Base-by-base conservation (phyloP, 176 grass and related monocot genomes). In the Coix lacrymajobi region DNA sequence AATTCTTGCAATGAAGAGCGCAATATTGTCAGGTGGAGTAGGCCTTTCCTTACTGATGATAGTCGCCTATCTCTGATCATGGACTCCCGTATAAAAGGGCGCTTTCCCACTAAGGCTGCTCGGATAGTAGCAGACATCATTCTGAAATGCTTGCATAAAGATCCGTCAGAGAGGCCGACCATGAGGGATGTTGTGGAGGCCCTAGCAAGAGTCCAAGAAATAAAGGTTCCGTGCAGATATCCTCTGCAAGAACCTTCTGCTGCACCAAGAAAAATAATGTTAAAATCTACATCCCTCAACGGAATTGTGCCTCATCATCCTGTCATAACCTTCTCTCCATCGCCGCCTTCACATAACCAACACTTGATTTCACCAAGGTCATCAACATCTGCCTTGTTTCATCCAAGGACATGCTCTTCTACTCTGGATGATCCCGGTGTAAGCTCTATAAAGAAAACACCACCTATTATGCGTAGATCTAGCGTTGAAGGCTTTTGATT, bases 21-120 rank as follows among this genome's bases (percentile, higher is more conserved):
- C 0, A 91, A 99, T 79, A 91, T 99, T 37, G 88, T 99, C 66
- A 99, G 92, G 79, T 99, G 91, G 93, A 93, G 87, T 28, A 90
- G 85, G 74, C 87, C 97, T 84, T 99, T 93, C 81, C 88, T 99
- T 58, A 86, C 91, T 1, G 97, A 99, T 71, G 93, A 99, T 63
- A 89, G 89, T 68, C 97, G 97, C 33, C 85, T 99, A 57, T 99
- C 97, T 52, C 83, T 99, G 39, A 99, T 99, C 73, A 92, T 99
- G 87, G 97, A 99, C 79, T 79, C 97, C 25, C 85, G 88, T 62
- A 93, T 99, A 54, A 96, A 99, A 87, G 97, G 97, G 22, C 93
- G 97, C 28, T 96, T 96, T 45, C 87, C 97, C 49, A 89, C 91
- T 1, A 96, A 96, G 82, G 97, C 97, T 33, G 93, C 91, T 68